These are phyloP conservation scores for Salvia sclarea DNA, from an alignment of 305 asterid genomes.

Conservation along the genomic window DNA sequence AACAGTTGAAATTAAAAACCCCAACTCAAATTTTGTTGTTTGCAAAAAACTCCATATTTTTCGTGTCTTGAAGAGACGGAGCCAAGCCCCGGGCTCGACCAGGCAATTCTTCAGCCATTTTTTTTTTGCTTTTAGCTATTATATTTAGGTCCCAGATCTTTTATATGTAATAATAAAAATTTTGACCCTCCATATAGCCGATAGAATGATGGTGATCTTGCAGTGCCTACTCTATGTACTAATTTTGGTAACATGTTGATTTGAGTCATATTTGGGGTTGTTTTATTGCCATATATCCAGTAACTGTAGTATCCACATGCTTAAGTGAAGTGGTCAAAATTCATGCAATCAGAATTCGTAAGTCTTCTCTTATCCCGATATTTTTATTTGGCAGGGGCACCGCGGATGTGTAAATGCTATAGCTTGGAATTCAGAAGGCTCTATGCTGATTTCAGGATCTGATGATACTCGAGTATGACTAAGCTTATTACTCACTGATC, in stretches of 20 bases:
- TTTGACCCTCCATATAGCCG: background rate
- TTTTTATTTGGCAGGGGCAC: slow-evolving; percentile 71
- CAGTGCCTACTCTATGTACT: slow-evolving; percentile 18
- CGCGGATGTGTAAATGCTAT: slow-evolving; percentile 88
- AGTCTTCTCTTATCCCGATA: background rate
- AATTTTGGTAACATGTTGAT: background rate
- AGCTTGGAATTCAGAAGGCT: slow-evolving; percentile 93
- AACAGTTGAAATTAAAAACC: background rate
- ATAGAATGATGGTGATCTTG: slow-evolving; percentile 16
- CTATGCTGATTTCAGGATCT: slow-evolving; percentile 92
- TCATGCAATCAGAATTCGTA: slow-evolving; percentile 6
- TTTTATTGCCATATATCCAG: slow-evolving; percentile 21
- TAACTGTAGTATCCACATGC: background rate
- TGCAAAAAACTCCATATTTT: background rate
- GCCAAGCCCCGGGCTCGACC: too few species aligned
- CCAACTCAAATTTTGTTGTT: background rate
- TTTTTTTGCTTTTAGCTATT: too few species aligned
- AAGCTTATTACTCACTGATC: slow-evolving; percentile 8
- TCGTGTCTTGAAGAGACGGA: background rate
- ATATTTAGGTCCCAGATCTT: too few species aligned
- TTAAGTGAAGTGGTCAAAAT: slow-evolving; percentile 17
- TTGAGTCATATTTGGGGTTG: slow-evolving; percentile 14
- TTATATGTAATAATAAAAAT: too few species aligned
- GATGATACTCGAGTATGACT: slow-evolving; percentile 87
- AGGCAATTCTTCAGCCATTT: too few species aligned